Evolutionary conservation across 441 rosid species (phyloP), one percentile per base, ranked within the genome.

Genomic region (Croton setiger): DNA sequence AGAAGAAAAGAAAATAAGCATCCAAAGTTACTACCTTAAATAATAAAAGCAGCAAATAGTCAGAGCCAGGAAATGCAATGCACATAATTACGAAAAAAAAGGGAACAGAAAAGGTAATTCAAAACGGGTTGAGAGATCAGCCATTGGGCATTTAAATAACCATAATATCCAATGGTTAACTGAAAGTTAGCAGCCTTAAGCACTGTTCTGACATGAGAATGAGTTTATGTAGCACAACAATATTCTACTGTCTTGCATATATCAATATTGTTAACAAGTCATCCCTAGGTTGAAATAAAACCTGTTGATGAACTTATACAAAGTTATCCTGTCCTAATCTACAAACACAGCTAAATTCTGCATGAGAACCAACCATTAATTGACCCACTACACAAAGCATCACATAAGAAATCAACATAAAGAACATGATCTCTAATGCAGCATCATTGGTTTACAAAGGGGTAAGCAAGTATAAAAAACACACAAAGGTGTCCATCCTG

Each of bases 1-100:
- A 73, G 17, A 72, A 37, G 55, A 76, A 79, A 62, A 63, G 47
- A 61, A 35, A 27, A 5, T 27, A 47, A 33, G 43, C 41, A 31
- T 72, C 68, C 39, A 79, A 51, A 69, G 70, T 54, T 13, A 57
- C 45, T 53, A 49, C 48, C 53, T 35, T 14, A 35, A 36, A 47
- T 20, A 64, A 64, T 67, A 51, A 75, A 69, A 67, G 47, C 15
- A 4, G 12, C n/a, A 76, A 21, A 54, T 64, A 41, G 39, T 44
- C 18, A 31, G 55, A 36, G 41, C 31, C 31, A 27, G 31, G 31
- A 27, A 27, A 27, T 27, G 31, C 31, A 69, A 44, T 15, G 12
- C 14, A 65, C 48, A 43, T 2, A 59, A 37, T 23, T 8, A 59
- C 2, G 31, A 27, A 27, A 37, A 57, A 35, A 54, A 11, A 45